A percentile compares a stretch with the other conserved stretches of the same genome.
Conservation (phyloP, 345 rosid genomes). For the Citrus unshiu region DNA sequence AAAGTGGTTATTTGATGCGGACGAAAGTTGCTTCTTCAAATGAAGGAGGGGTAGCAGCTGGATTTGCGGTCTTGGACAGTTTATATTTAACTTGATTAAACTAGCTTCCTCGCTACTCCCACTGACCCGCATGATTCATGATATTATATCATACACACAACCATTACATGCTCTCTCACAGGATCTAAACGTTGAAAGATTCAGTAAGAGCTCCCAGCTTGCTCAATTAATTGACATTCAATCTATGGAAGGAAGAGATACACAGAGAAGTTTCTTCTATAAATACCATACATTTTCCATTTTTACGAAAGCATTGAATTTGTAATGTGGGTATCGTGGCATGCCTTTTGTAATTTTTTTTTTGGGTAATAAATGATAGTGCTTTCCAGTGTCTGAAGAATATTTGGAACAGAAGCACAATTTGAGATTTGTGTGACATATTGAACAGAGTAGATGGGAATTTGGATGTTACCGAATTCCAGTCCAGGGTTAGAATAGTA, state of each 20-base stretch:
- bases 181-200: not conserved
- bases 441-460: not conserved
- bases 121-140: not conserved
- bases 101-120: not conserved
- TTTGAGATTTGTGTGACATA: not conserved
- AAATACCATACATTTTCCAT: not conserved
- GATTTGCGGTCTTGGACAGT: conserved; percentile 92
- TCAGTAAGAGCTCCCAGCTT: not conserved
- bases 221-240: not conserved
- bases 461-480: not conserved
- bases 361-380: no score
- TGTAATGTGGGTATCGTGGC: no score
- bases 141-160: not conserved
- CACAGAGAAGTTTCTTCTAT: not conserved
- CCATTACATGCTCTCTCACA: not conserved
- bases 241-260: not conserved
- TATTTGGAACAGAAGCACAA: no score
- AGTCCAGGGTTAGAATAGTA: not conserved
- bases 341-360: not conserved
- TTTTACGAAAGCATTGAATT: not conserved
- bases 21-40: conserved; percentile 82
- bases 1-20: conserved; percentile 84
- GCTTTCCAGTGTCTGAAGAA: no score
- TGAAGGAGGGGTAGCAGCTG: conserved; percentile 98
- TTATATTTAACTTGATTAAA: conserved; percentile 60